These are phyloP conservation scores for Penicillium sp. DNA, from an alignment of 2,329 filamentous ascomycete species.

Conservation along the genomic window DNA sequence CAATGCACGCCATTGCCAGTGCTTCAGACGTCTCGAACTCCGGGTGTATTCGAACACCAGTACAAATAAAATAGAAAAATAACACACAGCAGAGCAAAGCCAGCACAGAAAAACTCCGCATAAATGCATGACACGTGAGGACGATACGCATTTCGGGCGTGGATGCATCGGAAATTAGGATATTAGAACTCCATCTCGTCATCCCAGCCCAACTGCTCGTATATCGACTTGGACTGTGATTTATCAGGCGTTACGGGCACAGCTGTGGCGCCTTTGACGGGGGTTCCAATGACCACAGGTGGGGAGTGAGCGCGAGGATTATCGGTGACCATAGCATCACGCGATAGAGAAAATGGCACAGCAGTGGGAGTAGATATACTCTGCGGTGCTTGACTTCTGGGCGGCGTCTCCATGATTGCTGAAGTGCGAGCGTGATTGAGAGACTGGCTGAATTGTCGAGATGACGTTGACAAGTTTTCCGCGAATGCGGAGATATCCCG, in stretches of 20 bases:
- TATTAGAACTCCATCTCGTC: conserved; percentile 31
- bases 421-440: conserved; percentile 14
- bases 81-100: background rate
- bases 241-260: conserved; percentile 37
- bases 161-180: background rate
- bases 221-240: conserved; percentile 39
- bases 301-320: conserved; percentile 14
- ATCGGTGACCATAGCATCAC: conserved; percentile 2
- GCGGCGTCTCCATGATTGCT: conserved; percentile 33
- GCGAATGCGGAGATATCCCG: conserved; percentile 10
- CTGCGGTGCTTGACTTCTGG: conserved; percentile 14
- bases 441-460: conserved; percentile 9
- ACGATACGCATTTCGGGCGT: background rate
- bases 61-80: background rate
- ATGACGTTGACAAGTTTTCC: background rate
- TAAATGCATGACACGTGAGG: background rate
- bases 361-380: conserved; percentile 9
- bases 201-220: conserved; percentile 47
- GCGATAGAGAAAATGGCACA: conserved; percentile 5
- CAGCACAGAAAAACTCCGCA: background rate
- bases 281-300: conserved; percentile 30
- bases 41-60: background rate
- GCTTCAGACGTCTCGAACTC: background rate
- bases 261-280: conserved; percentile 29
- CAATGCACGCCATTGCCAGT: conserved; percentile 3